A percentile compares a stretch with the other conserved stretches of the same genome.
Conservation (phyloP, 2,329 filamentous ascomycete genomes). For the Diaporthe capsici region DNA sequence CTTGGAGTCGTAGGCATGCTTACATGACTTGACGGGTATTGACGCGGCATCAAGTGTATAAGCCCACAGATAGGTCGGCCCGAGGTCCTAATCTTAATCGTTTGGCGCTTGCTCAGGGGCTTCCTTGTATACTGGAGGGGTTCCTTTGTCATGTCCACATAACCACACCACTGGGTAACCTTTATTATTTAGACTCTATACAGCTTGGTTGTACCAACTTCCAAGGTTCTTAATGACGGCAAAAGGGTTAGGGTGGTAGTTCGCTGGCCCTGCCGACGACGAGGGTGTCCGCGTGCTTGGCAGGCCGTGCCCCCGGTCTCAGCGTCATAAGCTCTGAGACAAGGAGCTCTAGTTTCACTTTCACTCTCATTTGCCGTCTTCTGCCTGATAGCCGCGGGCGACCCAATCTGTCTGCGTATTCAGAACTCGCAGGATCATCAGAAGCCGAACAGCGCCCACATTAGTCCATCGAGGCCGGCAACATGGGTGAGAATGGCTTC, state of each 20-base stretch:
- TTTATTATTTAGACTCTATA: no score
- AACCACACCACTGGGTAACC: no score
- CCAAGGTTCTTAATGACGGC: not conserved
- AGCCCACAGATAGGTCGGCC: not conserved
- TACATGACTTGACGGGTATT: not conserved
- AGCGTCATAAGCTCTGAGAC: slow-evolving; percentile 10
- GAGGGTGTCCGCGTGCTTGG: not conserved
- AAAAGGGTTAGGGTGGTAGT: not conserved
- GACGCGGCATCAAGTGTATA: not conserved
- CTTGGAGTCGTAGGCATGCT: not conserved
- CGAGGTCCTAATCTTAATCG: not conserved
- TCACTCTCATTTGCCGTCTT: not conserved
- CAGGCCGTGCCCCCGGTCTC: slow-evolving; percentile 15
- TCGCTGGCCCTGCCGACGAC: not conserved
- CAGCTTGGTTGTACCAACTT: not conserved
- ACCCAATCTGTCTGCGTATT: not conserved
- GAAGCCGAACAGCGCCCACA: not conserved
- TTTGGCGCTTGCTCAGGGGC: not conserved
- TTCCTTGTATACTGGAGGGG: not conserved
- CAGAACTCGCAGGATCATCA: not conserved
- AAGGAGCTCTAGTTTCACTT: slow-evolving; percentile 14
- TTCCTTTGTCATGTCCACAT: not conserved
- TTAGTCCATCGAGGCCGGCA: not conserved
- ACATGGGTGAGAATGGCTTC: slow-evolving; percentile 21
- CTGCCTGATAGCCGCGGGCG: not conserved